These are phyloP conservation scores for Colletotrichum sp. DNA, from an alignment of 2,329 filamentous ascomycete genomes.

Conservation along the genomic window DNA sequence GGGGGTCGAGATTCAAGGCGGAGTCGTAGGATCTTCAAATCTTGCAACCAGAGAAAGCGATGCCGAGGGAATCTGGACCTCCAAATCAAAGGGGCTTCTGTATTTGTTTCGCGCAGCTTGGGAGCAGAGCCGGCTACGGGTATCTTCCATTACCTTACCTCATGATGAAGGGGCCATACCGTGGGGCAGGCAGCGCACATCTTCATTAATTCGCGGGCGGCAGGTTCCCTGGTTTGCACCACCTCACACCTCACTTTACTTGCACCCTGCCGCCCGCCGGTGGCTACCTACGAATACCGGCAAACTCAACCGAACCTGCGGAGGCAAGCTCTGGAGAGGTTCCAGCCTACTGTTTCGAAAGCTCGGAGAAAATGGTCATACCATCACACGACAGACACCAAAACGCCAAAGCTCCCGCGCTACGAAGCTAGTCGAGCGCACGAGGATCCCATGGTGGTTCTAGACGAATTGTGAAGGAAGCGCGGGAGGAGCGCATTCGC, in stretches of 20 bases:
- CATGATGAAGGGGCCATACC: neutral
- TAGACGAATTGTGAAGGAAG: neutral
- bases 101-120: neutral
- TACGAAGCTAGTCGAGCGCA: neutral
- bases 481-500: neutral
- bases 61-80: neutral
- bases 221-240: neutral
- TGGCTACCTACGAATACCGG: neutral
- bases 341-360: slow-evolving; percentile 4
- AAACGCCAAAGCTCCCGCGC: neutral
- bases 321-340: neutral
- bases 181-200: slow-evolving; percentile 1
- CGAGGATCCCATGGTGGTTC: neutral
- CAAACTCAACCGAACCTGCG: neutral
- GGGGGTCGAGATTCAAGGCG: neutral
- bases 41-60: neutral
- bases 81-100: neutral
- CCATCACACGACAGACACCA: neutral
- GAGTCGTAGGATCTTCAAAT: neutral
- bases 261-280: neutral
- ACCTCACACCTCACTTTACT: neutral
- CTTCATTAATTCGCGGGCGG: neutral
- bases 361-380: neutral
- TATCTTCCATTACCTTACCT: too few species aligned
- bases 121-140: neutral